phyloP scores from a whole-genome alignment of 441 rosid genomes.

The Gossypium gossypioides region DNA sequence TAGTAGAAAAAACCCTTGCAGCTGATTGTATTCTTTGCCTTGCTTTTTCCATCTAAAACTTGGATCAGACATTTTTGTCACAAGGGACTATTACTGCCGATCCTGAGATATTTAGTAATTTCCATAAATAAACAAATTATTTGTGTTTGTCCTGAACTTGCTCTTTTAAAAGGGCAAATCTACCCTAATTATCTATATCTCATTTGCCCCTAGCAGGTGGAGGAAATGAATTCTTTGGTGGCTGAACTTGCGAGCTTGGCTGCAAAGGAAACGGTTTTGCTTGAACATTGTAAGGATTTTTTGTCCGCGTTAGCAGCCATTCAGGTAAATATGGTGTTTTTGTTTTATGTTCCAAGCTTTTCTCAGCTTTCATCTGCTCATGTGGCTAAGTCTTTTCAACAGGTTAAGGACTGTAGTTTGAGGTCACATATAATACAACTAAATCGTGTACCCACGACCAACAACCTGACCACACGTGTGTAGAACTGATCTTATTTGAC shows the following conservation, averaged over 20 bases:
- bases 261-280: constrained; percentile 39
- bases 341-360: not conserved
- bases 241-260: constrained; percentile 37
- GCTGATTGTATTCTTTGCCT: not conserved
- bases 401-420: constrained; percentile 63
- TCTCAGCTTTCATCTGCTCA: constrained; percentile 8
- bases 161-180: not conserved
- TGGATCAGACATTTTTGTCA: not conserved
- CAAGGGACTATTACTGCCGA: not conserved
- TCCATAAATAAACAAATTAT: not conserved
- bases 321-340: constrained; percentile 34
- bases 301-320: constrained; percentile 40
- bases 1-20: not conserved
- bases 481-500: constrained; percentile 65
- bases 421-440: constrained; percentile 57
- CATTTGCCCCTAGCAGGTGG: constrained; percentile 29
- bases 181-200: not conserved
- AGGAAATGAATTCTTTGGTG: constrained; percentile 40
- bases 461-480: constrained; percentile 63
- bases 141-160: constrained; percentile 10
- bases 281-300: constrained; percentile 38
- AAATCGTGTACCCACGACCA: constrained; percentile 31
- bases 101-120: not conserved
- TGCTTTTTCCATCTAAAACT: not conserved
- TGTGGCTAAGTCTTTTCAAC: constrained; percentile 5